Conservation (phyloP, 768 basidiomycete species). For the Fomitopsis pulvina region DNA sequence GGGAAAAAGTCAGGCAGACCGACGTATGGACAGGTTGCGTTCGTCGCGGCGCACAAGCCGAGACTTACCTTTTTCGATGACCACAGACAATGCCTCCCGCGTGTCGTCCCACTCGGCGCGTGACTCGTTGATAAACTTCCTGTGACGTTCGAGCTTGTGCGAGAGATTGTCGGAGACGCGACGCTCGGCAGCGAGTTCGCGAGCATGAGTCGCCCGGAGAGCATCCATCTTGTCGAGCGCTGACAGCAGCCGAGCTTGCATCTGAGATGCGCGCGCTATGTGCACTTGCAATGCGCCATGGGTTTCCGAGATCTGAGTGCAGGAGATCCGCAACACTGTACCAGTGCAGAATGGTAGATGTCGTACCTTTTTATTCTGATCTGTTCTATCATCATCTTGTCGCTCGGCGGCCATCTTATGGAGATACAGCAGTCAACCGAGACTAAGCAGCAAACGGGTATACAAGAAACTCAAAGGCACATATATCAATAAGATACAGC, state of each 20-base stretch:
- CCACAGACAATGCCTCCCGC: constrained; percentile 42
- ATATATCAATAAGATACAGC: background rate
- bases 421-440: background rate
- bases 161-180: constrained; percentile 29
- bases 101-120: constrained; percentile 49
- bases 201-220: constrained; percentile 30
- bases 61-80: constrained; percentile 55
- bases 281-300: constrained; percentile 29
- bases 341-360: background rate
- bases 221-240: constrained; percentile 46
- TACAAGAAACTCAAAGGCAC: background rate
- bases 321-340: background rate
- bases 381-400: too few relatives aligned
- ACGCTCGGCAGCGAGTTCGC: constrained; percentile 32
- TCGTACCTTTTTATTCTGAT: too few relatives aligned
- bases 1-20: too few relatives aligned
- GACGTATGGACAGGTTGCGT: background rate
- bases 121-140: constrained; percentile 23
- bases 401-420: background rate
- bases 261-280: constrained; percentile 32
- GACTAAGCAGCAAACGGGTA: background rate
- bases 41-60: background rate
- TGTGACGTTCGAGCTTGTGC: constrained; percentile 32
- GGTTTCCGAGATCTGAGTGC: constrained; percentile 18
- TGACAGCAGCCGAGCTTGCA: constrained; percentile 41